A percentile compares a stretch with the other conserved stretches of the same genome.
These are phyloP conservation scores for Monosporascus sp. DNA, from an alignment of 2,329 filamentous ascomycete genomes.

Conservation along the genomic window DNA sequence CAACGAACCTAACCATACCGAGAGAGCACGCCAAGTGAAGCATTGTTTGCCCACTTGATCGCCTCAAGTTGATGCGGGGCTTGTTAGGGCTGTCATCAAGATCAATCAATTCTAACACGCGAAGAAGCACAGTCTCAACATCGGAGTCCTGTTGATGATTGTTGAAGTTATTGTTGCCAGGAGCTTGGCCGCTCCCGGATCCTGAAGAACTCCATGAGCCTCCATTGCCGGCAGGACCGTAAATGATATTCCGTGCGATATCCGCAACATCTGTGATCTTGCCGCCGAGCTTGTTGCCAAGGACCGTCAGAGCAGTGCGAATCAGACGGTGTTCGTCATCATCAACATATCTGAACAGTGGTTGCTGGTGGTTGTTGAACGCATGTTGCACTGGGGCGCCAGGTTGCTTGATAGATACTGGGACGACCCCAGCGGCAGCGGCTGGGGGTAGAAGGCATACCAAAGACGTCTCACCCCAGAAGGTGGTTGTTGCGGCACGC, in stretches of 20 bases:
- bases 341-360: conserved; percentile 68
- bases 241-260: conserved; percentile 57
- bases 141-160: conserved; percentile 35
- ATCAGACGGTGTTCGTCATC: conserved; percentile 66
- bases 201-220: conserved; percentile 34
- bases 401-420: conserved; percentile 61
- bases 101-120: conserved; percentile 73
- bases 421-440: conserved; percentile 60
- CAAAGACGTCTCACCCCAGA: conserved; percentile 74
- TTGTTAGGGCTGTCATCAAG: conserved; percentile 67
- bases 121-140: conserved; percentile 64
- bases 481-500: conserved; percentile 66
- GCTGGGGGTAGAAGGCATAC: conserved; percentile 75
- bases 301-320: conserved; percentile 60
- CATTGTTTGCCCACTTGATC: conserved; percentile 70
- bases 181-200: conserved; percentile 39
- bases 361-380: conserved; percentile 35
- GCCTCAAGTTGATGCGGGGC: conserved; percentile 61
- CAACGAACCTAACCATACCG: conserved; percentile 70
- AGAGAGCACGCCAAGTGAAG: conserved; percentile 74
- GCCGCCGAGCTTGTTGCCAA: conserved; percentile 61
- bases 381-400: conserved; percentile 31
- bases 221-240: conserved; percentile 41
- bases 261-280: conserved; percentile 57
- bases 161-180: conserved; percentile 38